Evolutionary conservation across 2,329 filamentous ascomycete species (phyloP), one percentile per base, ranked within the genome.

Genomic region (Diaporthe ampelina): DNA sequence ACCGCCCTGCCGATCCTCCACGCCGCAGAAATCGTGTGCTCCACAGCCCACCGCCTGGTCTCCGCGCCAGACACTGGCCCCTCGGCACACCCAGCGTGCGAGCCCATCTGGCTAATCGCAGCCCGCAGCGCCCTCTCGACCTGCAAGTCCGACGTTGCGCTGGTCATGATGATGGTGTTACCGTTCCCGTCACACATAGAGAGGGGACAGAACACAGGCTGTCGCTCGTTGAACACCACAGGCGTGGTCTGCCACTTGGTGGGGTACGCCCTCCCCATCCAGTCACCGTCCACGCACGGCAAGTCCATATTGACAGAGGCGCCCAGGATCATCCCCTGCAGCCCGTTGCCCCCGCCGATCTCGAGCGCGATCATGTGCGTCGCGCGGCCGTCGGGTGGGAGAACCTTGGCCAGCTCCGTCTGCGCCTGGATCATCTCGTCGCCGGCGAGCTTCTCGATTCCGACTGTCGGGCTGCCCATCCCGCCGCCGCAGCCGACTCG

Each of bases 291-390:
- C 4, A 90, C 85, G 3, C 84, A 84, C 0, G 88, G 88, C 0
- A 88, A 76, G 72, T 88, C 81, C 80, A 91, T 87, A 75, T 88
- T 86, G 1, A 83, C 82, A 70, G 86, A 87, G 0, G 88, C 87
- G 7, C 90, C 90, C 6, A 91, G 81, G 5, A 91, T 84, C 81
- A 92, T 83, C 11, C 88, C 87, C 76, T 90, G 87, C 11, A 92
- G 83, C 0, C 91, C 91, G 76, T 93, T 93, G 6, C 87, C 88
- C 9, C 92, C 91, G n/a, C 92, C 92, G 71, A 93, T 91, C 78
- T 93, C 91, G 15, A 92, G 80, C 1, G 89, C 86, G 75, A 93
- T 89, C 75, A 92, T 88, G 50, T 90, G 88, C 26, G 90, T 88
- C 29, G 89, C 86, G 1, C 80, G 79, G 21, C 81, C 79, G 50